A percentile compares a stretch with the other conserved stretches of the same genome.
These are phyloP conservation scores for Setomelanomma holmii DNA, from an alignment of 2,329 filamentous ascomycete genomes.

Conservation along the genomic window DNA sequence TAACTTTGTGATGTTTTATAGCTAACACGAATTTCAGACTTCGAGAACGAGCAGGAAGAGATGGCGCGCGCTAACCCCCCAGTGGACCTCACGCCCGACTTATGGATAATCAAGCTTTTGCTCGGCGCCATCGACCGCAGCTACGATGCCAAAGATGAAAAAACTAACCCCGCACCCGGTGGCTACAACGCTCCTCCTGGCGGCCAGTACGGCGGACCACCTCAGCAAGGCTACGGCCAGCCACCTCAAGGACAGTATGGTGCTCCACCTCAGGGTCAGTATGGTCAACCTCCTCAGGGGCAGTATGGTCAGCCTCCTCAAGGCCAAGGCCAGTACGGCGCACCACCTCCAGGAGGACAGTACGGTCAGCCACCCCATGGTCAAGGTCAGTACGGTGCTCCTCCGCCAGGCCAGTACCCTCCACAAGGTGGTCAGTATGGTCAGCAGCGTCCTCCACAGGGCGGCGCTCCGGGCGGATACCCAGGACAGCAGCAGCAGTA, in stretches of 20 bases:
- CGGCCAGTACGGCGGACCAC: constrained; percentile 38
- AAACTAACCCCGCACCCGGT: constrained; percentile 50
- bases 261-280: constrained; percentile 27
- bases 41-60: constrained; percentile 71
- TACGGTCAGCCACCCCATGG: constrained; percentile 16
- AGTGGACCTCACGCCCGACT: constrained; percentile 68
- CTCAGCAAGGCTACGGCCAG: constrained; percentile 31
- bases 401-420: constrained; percentile 21
- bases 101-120: constrained; percentile 72
- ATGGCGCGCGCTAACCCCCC: constrained; percentile 68
- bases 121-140: constrained; percentile 71
- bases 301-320: constrained; percentile 22
- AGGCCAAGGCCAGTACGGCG: constrained; percentile 22
- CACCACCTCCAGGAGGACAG: constrained; percentile 10
- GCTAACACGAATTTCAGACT: constrained; percentile 55
- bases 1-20: constrained; percentile 7
- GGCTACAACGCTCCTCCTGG: constrained; percentile 39
- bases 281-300: constrained; percentile 22
- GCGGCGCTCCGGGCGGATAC: neutral
- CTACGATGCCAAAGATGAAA: constrained; percentile 72
- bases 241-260: constrained; percentile 25
- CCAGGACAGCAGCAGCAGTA: constrained; percentile 1
- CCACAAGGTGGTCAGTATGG: constrained; percentile 6
- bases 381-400: constrained; percentile 28
- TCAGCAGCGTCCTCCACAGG: constrained; percentile 5